phyloP scores from a whole-genome alignment of 306 rosid genomes.

The Malus sieversii region DNA sequence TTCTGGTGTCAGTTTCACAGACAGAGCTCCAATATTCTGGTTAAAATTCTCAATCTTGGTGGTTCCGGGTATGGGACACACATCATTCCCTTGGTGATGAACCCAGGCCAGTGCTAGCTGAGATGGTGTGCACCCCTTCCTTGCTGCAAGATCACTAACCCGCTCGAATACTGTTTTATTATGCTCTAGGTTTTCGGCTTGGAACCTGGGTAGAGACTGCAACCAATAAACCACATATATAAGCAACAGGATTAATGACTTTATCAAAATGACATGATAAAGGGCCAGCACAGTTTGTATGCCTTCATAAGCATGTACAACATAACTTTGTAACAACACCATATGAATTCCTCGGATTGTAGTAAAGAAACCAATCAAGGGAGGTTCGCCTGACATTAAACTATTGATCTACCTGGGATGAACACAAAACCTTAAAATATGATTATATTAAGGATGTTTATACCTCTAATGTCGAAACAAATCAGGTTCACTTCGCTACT shows the following conservation, averaged over 20 bases:
- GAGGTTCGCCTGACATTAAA: background rate
- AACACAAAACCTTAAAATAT: background rate
- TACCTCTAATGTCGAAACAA: background rate
- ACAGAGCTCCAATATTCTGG: slow-evolving; percentile 23
- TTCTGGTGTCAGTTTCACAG: slow-evolving; percentile 25
- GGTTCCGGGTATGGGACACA: slow-evolving; percentile 12
- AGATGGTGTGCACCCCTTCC: slow-evolving; percentile 24
- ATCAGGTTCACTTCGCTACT: background rate
- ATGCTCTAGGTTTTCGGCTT: slow-evolving; percentile 27
- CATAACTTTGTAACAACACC: background rate
- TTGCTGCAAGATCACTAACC: slow-evolving; percentile 13
- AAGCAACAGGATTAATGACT: background rate
- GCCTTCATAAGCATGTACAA: background rate
- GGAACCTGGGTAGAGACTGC: slow-evolving; percentile 30
- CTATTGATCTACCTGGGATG: background rate
- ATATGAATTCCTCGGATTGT: background rate
- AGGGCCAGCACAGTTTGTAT: background rate
- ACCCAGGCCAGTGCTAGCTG: slow-evolving; percentile 24
- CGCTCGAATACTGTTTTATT: slow-evolving; percentile 20
- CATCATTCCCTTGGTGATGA: slow-evolving; percentile 16
- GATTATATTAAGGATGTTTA: background rate
- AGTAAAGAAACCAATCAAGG: background rate
- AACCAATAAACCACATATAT: background rate
- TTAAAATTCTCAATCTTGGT: slow-evolving; percentile 22
- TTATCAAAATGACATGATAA: background rate